Evolutionary conservation across 225 moss, liverwort and hornwort genomes (phyloP), one percentile per base, ranked within the genome.

Genomic region (Ulota crispa): DNA sequence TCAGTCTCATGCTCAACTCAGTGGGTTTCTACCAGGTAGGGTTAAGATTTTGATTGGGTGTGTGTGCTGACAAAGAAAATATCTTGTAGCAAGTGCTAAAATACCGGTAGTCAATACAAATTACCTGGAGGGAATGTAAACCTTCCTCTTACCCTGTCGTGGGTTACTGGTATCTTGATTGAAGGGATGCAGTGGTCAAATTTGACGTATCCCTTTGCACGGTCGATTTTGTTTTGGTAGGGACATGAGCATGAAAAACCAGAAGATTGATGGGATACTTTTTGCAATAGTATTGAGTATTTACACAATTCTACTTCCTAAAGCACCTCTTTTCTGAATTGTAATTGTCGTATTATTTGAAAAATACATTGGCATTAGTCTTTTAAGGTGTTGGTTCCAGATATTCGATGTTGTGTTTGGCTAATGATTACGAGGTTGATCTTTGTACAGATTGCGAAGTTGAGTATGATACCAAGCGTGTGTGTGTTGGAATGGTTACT

Each of bases 1-100:
- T 90, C 77, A 92, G 92, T 75, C 91, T 92, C 80, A 92, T 92
- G 92, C 86, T 91, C 70, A 92, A 92, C 64, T 92, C 92, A 30
- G 92, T 92, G 66, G 90, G 91, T 54, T 92, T 91, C 72, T 91
- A 92, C 71, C 90, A 90, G 92, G 90, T 89, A 57, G 16, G 57
- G 67, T 2, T 15, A 24, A 21, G 62, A 19, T 47, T 53, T 12
- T 54, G 72, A 72, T 53, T 30, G 54, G 47, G 73, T 63, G 34
- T 79, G 59, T 20, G 24, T 24, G 57, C 59, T 72, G 7, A 61
- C 5, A 14, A 47, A 72, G 81, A 26, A 39, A 47, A 26, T 60
- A 13, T 30, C 31, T 7, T 72, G 7, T 34, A 67, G 67, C 18
- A 61, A 80, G 32, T 20, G 19, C 31, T 43, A 31, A 64, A 53